Evolutionary conservation across 2,329 filamentous ascomycete species (phyloP).

Genomic region (Exophiala xenobiotica): DNA sequence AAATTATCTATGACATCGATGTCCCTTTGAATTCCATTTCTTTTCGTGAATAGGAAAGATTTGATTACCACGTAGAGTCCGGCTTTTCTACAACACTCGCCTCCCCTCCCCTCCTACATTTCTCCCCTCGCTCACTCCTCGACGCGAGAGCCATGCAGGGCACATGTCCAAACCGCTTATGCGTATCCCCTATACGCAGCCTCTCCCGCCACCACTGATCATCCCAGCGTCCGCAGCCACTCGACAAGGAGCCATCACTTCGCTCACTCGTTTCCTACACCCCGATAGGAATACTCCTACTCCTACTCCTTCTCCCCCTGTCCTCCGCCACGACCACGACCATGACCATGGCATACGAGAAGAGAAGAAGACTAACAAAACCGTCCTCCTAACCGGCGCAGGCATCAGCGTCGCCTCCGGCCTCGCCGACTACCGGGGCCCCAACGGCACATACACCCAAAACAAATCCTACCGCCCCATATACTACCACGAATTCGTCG

Average conservation of each 20-base stretch:
- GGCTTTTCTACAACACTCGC: too few relatives aligned
- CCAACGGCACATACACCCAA: slow-evolving; percentile 85
- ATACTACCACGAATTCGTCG: slow-evolving; percentile 86
- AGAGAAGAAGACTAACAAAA: slow-evolving; percentile 37
- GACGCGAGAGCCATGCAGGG: slow-evolving; percentile 34
- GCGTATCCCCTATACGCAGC: slow-evolving; percentile 86
- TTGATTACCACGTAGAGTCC: too few relatives aligned
- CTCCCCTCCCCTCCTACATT: not conserved
- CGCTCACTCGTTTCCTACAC: slow-evolving; percentile 76
- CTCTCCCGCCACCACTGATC: slow-evolving; percentile 72
- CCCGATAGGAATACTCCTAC: too few relatives aligned
- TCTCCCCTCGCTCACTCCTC: slow-evolving; percentile 4
- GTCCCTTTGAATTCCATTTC: not conserved
- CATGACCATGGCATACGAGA: slow-evolving; percentile 51
- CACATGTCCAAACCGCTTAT: slow-evolving; percentile 71
- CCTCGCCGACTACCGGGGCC: slow-evolving; percentile 86
- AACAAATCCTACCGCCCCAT: slow-evolving; percentile 90
- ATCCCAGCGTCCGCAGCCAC: slow-evolving; percentile 71
- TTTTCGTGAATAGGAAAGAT: too few relatives aligned
- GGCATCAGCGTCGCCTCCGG: slow-evolving; percentile 93
- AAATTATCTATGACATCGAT: slow-evolving; percentile 14
- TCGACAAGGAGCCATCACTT: slow-evolving; percentile 69
- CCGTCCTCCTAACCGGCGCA: slow-evolving; percentile 73
- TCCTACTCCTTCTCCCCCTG: slow-evolving; percentile 47
- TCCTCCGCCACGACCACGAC: slow-evolving; percentile 27